phyloP scores from a whole-genome alignment of 495 filamentous ascomycete species.

The Pyrenula massariospora region DNA sequence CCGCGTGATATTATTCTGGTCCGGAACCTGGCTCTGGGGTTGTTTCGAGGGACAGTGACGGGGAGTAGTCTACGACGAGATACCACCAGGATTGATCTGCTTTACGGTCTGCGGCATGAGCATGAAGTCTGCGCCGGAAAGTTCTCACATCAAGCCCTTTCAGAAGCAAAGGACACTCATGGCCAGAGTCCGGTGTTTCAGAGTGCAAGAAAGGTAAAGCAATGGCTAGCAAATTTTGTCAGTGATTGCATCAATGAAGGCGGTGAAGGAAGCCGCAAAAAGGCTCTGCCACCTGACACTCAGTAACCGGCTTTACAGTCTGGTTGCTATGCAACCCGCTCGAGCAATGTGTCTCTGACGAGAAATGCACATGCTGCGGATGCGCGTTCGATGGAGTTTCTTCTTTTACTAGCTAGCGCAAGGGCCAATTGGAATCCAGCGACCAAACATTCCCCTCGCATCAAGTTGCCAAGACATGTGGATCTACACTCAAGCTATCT shows the following conservation, averaged over 20 bases:
- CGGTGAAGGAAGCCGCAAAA: background rate
- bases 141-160: conserved; percentile 10
- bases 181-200: background rate
- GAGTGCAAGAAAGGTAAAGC: background rate
- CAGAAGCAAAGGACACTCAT: background rate
- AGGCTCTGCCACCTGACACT: background rate
- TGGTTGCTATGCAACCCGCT: no score
- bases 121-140: conserved; percentile 25
- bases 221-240: background rate
- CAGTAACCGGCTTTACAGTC: no score
- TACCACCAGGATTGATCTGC: conserved; percentile 58
- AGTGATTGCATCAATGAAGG: background rate
- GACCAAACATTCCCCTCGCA: background rate
- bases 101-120: conserved; percentile 39
- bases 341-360: no score
- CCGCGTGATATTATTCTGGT: conserved; percentile 64
- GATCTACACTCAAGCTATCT: background rate
- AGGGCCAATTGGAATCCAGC: background rate
- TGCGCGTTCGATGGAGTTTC: no score
- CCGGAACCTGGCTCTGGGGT: conserved; percentile 62
- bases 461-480: background rate
- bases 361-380: no score
- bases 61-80: conserved; percentile 62
- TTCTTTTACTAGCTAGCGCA: background rate
- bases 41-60: conserved; percentile 63